Evolutionary conservation across 768 basidiomycete genomes (phyloP), one percentile per base, ranked within the genome.

Genomic region (Paxillus involutus): DNA sequence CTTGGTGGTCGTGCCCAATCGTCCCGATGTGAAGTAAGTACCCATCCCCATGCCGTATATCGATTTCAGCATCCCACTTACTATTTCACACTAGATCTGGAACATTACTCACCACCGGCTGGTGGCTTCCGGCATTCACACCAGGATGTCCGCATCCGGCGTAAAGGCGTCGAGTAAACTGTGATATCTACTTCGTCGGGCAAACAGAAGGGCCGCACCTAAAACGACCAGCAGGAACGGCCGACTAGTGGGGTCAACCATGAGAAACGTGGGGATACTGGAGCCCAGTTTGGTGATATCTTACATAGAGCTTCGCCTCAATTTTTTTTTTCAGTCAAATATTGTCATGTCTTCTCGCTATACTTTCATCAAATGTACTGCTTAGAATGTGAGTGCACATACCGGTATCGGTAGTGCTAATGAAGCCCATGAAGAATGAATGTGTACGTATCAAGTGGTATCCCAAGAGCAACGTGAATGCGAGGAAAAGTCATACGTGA

Each of bases 101-200:
- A 83, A 79, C 51, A 64, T 65, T 11, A 82, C 79, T 2, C 70
- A 75, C 54, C 77, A 75, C 53, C 77, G 81, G 14, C 67, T 85
- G 4, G 77, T 81, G 10, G 78, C 77, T 4, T 82, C 83, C 0
- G 83, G 80, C 1, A 73, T 77, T 1, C 82, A 84, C 44, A 73
- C 78, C 51, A 83, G 81, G 56, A 83, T 84, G 82, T 61, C 68
- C 24, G 76, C 82, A 1, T 79, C 80, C 6, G 10, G 40, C 16
- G 42, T 53, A 39, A 52, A 24, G 16, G 37, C 13, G 13, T 21
- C 44, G 16, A 61, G 53, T 44, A 69, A 62, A 42, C 63, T 62
- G 16, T 68, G 43, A 68, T 19, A 1, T 45, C 16, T 26, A 26
- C 26, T 26, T 6, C 26, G 26, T 26, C 26, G 4, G 6, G 4